phyloP scores from a whole-genome alignment of 2,329 filamentous ascomycete species.

The Colletotrichum sp. region DNA sequence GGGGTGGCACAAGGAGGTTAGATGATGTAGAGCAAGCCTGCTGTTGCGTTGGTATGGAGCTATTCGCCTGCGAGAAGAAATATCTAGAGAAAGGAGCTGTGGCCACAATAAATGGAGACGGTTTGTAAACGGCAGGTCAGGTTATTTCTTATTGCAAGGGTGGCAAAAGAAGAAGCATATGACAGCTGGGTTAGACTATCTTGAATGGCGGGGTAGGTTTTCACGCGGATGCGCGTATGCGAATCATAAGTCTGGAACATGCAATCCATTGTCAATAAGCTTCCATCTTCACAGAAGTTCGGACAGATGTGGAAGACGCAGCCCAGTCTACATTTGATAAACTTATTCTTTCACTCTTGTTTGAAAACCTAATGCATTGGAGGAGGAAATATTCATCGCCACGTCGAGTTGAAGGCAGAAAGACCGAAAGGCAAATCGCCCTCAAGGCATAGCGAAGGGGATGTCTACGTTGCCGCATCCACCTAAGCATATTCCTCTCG shows the following conservation, averaged over 20 bases:
- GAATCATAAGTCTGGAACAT: background rate
- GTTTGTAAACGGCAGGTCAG: background rate
- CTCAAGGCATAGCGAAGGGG: no score
- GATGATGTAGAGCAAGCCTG: background rate
- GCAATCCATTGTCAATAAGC: background rate
- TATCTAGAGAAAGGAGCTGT: background rate
- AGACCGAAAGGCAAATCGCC: no score
- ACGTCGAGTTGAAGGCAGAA: no score
- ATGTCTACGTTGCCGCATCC: no score
- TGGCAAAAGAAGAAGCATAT: background rate
- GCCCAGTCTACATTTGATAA: background rate
- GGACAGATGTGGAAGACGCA: background rate
- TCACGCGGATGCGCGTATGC: background rate
- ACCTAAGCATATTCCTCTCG: no score
- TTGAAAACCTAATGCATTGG: background rate
- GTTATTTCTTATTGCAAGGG: background rate
- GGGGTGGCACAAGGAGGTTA: background rate
- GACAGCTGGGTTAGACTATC: background rate
- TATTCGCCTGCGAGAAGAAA: background rate
- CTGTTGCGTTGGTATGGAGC: background rate
- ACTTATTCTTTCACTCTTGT: background rate
- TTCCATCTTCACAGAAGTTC: background rate
- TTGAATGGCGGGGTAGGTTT: background rate
- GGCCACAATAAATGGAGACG: accelerated
- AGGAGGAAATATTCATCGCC: no score